Percentiles rank a stretch among this genome's conserved stretches.
phyloP scores from a whole-genome alignment of 805 yeast genomes.

The Starmerella tilneyi region DNA sequence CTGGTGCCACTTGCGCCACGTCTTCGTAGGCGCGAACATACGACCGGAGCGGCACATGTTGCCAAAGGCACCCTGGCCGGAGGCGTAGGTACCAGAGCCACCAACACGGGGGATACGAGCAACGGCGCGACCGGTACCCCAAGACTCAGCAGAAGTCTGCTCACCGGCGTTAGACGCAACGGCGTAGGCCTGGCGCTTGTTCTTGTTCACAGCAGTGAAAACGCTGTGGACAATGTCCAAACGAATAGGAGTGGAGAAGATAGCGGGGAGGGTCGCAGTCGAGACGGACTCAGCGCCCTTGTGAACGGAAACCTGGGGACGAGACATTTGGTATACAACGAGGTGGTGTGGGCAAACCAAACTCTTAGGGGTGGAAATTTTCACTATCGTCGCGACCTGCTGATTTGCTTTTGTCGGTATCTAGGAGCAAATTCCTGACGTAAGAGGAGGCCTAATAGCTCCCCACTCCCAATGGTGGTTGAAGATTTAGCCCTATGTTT shows the following conservation, averaged over 20 bases:
- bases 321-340: slow-evolving; percentile 33
- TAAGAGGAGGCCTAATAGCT: no score
- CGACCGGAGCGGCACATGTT: slow-evolving; percentile 99
- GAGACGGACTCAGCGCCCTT: slow-evolving; percentile 78
- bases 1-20: slow-evolving; percentile 99
- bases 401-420: no score
- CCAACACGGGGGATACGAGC: slow-evolving; percentile 99
- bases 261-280: slow-evolving; percentile 92
- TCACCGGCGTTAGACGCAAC: slow-evolving; percentile 98
- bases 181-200: slow-evolving; percentile 99
- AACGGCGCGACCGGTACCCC: slow-evolving; percentile 99
- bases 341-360: neutral
- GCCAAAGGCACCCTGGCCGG: slow-evolving; percentile 99
- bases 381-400: no score
- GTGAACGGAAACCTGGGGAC: slow-evolving; percentile 96
- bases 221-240: slow-evolving; percentile 98
- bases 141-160: slow-evolving; percentile 99
- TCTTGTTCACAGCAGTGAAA: slow-evolving; percentile 96
- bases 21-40: slow-evolving; percentile 99
- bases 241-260: slow-evolving; percentile 99
- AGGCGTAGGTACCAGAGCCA: slow-evolving; percentile 99
- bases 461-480: neutral
- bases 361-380: neutral
- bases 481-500: slow-evolving; percentile 3
- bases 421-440: no score